A percentile compares a stretch with the other conserved stretches of the same genome.
Evolutionary conservation across 225 moss, liverwort and hornwort genomes (phyloP).

Genomic region (Pleurozium schreberi): DNA sequence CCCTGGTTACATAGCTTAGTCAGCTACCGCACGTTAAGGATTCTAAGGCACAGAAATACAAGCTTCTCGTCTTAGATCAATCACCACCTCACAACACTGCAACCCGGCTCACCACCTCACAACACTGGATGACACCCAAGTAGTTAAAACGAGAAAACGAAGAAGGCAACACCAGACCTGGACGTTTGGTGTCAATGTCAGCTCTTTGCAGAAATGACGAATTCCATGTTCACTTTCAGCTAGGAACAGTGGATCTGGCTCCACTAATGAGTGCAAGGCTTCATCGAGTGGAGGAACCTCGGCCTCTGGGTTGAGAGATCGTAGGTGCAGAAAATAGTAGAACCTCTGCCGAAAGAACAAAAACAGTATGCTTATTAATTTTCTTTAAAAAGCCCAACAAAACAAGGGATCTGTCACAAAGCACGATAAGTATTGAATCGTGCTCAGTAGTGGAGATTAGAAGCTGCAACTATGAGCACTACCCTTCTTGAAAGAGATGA

Average conservation of each 20-base stretch:
- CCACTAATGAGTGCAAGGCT: constrained; percentile 43
- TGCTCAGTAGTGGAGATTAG: background rate
- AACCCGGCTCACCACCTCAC: background rate
- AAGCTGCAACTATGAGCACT: background rate
- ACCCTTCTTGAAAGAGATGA: background rate
- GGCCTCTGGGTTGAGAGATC: constrained; percentile 52
- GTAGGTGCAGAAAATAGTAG: constrained; percentile 63
- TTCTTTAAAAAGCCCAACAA: background rate
- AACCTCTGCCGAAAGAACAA: constrained; percentile 51
- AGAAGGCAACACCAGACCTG: constrained; percentile 42
- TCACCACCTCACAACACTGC: background rate
- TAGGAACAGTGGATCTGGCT: constrained; percentile 38
- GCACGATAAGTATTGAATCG: background rate
- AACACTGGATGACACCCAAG: background rate
- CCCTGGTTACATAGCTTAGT: background rate
- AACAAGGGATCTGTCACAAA: background rate
- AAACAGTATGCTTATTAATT: background rate
- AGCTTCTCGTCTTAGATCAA: background rate
- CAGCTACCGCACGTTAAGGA: background rate
- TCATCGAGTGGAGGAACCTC: constrained; percentile 60
- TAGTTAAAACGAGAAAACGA: background rate
- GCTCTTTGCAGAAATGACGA: constrained; percentile 35
- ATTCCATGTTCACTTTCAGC: constrained; percentile 31
- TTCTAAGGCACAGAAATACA: background rate
- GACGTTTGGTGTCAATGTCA: constrained; percentile 52